Evolutionary conservation across 305 asterid species (phyloP), one percentile per base, ranked within the genome.

Genomic region (Andrographis paniculata): DNA sequence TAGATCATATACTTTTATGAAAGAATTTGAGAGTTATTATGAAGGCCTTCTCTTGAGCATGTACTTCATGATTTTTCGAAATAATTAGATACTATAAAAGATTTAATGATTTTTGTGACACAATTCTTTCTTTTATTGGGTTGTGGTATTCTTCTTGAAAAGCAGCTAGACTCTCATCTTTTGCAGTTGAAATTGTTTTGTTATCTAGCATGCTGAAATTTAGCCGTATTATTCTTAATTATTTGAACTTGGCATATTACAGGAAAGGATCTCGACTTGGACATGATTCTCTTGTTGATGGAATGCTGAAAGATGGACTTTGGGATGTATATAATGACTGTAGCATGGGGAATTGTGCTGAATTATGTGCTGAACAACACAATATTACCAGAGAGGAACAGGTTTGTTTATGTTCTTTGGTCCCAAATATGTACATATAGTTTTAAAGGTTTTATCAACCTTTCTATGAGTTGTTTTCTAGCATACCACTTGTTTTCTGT

Each of bases 271-370:
- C 96, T 62, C 82, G 99, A 42, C 93, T 84, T 53, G 99, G 99
- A 55, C 95, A 92, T 43, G 99, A 92, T 67, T 66, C 96, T 54
- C 80, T 92, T 53, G 91, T 92, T 65, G 99, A 92, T 71, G 99
- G 99, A 67, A 84, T 92, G 99, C 51, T 92, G 59, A 92, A 87
- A 74, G 99, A 92, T 63, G 99, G 99, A 30, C 74, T 92, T n/a
- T 87, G 95, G 94, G 99, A 92, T 69, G 99, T 81, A 42, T 92
- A 87, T 58, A 79, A 77, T 67, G 96, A 92, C 58, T 78, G 58
- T 37, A 94, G 94, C 53, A 92, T 92, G 99, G 99, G 96, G 9
- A 96, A 87, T 63, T 92, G 99, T 63, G 99, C 99, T 59, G 99
- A 92, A 66, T 58, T 78, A 62, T 92, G 99, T 56, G 83, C 95